Evolutionary conservation across 148 eudicot species (phyloP), one percentile per base, ranked within the genome.

Genomic region (Rheum nobile): DNA sequence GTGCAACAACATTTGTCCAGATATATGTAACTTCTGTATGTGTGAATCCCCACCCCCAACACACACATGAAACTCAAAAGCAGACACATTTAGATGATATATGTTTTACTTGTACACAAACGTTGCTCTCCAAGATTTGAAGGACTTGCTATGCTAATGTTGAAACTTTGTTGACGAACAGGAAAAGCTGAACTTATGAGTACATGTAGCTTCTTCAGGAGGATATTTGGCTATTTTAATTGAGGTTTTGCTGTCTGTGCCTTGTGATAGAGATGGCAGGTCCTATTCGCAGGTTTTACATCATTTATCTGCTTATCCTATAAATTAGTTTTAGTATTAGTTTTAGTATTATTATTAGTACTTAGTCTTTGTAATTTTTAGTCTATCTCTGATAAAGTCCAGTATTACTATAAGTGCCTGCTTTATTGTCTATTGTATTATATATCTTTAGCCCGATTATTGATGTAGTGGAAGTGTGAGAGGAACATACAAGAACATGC

Each of bases 401-500:
- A n/a, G 73, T 3, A 11, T 41, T 41, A 39, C 31, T 10, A 41
- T 24, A 9, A 67, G 2, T 21, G 16, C 13, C 0, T 71, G 21
- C 32, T 24, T 71, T 24, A 32, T 44, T 24, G 31, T 42, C 12
- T 26, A 21, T 11, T n/a, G 1, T 71, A 10, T 24, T 42, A 6
- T n/a, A 28, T 44, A 4, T 44, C 34, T 44, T 28, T 44, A 16
- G 12, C 42, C 26, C 37, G 12, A 31, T 13, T 61, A 37, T 31
- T 61, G 46, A 74, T 28, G 29, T 50, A 74, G 76, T 61, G 76
- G 32, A 39, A 26, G 29, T 61, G 71, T 42, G 34, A 74, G 76
- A 74, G 57, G 21, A 54, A 10, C 88, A 4, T 80, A 82, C 71
- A 84, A 83, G 73, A 79, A 77, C 32, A 84, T 84, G 89, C 82